Percentiles rank a stretch among this genome's conserved stretches.
Conservation (phyloP, 768 basidiomycete species). For the Piloderma croceum region DNA sequence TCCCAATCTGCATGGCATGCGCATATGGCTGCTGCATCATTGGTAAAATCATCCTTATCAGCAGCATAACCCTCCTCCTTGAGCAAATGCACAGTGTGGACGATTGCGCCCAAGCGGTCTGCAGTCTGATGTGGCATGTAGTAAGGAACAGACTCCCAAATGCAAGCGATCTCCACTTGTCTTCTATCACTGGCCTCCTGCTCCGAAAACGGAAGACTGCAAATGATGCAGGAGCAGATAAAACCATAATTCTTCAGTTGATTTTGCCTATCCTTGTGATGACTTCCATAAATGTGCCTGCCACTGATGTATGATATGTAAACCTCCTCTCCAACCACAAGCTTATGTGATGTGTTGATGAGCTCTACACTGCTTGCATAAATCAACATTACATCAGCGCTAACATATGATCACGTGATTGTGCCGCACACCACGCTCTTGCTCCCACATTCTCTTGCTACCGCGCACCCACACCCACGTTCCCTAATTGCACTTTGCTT, state of each 20-base stretch:
- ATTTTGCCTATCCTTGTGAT: constrained; percentile 9
- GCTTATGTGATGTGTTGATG: constrained; percentile 14
- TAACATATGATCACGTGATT: no score
- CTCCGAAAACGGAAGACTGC: constrained; percentile 7
- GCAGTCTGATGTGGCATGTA: neutral
- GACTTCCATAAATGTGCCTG: constrained; percentile 17
- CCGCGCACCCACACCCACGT: no score
- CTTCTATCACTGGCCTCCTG: constrained; percentile 13
- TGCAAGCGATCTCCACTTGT: constrained; percentile 8
- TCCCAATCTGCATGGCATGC: constrained; percentile 20
- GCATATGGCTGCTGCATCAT: constrained; percentile 15
- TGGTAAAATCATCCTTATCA: constrained; percentile 18
- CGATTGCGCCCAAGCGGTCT: neutral
- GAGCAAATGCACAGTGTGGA: constrained; percentile 7
- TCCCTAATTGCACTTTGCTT: no score
- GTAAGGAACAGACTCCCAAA: constrained; percentile 9
- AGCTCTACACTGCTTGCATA: no score
- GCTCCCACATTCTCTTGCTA: no score
- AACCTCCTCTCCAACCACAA: constrained; percentile 17
- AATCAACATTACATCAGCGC: no score
- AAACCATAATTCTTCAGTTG: constrained; percentile 9
- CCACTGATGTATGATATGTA: constrained; percentile 15
- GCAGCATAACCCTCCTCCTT: constrained; percentile 15
- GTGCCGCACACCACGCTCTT: no score
- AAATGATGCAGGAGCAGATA: constrained; percentile 13